A percentile compares a stretch with the other conserved stretches of the same genome.
These are phyloP conservation scores for Trichopus zeylanicus DNA, from an alignment of 116 monocot species.

Conservation along the genomic window DNA sequence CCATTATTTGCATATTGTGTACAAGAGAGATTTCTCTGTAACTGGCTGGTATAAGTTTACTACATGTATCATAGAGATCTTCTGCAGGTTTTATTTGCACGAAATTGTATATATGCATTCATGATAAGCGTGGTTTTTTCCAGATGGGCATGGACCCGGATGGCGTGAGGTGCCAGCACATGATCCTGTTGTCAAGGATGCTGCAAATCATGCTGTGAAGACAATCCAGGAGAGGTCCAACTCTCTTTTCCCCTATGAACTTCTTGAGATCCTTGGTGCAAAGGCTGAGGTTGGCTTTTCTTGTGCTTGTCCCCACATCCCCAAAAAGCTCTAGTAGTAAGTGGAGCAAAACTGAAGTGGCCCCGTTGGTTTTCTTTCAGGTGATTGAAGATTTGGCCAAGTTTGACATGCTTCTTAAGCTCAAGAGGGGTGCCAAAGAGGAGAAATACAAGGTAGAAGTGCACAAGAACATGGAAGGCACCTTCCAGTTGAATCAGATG, in stretches of 20 bases:
- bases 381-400: constrained; percentile 15
- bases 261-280: constrained; percentile 64
- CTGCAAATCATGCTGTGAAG: constrained; percentile 79
- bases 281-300: constrained; percentile 59
- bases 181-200: constrained; percentile 85
- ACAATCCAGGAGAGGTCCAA: constrained; percentile 77
- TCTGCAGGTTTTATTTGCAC: too few species aligned
- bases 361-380: too few species aligned
- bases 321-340: too few species aligned
- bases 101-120: too few species aligned
- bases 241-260: constrained; percentile 70
- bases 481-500: constrained; percentile 14
- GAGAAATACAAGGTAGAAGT: constrained; percentile 19
- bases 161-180: constrained; percentile 55
- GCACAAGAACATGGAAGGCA: constrained; percentile 21
- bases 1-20: too few species aligned
- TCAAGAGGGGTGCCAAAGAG: constrained; percentile 15
- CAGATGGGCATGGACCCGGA: constrained; percentile 60
- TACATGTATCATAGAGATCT: too few species aligned
- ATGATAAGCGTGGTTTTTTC: too few species aligned
- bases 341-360: too few species aligned
- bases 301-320: too few species aligned
- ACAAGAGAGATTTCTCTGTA: too few species aligned
- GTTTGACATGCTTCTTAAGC: constrained; percentile 15
- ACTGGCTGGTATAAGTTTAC: too few species aligned